Percentiles rank a stretch among this genome's conserved stretches.
Evolutionary conservation across 2,329 filamentous ascomycete species (phyloP).

Genomic region (Xylariaceae sp.): DNA sequence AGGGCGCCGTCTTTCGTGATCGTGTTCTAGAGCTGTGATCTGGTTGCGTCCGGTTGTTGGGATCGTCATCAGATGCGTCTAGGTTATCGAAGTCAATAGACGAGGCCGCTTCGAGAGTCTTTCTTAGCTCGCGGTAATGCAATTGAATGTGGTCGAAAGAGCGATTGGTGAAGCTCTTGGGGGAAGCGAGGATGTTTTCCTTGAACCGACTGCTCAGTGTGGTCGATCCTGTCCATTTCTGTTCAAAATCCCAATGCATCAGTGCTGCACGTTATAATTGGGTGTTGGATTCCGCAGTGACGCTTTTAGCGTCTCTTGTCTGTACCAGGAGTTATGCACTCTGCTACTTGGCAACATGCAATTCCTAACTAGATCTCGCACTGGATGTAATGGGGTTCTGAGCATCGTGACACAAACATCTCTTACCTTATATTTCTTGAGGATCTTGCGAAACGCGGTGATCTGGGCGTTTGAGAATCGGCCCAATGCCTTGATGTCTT

Average conservation of each 20-base stretch:
- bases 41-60: slow-evolving; percentile 9
- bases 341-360: background rate
- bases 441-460: slow-evolving; percentile 75
- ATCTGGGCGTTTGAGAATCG: slow-evolving; percentile 72
- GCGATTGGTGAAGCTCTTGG: slow-evolving; percentile 68
- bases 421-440: slow-evolving; percentile 79
- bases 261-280: background rate
- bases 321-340: background rate
- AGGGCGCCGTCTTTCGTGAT: slow-evolving; percentile 18
- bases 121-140: slow-evolving; percentile 50
- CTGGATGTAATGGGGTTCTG: background rate
- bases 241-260: too few species aligned
- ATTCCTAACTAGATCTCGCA: background rate
- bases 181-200: slow-evolving; percentile 61
- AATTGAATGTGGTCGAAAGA: slow-evolving; percentile 56
- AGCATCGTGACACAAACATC: background rate
- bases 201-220: slow-evolving; percentile 64
- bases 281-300: slow-evolving; percentile 3
- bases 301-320: background rate
- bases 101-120: slow-evolving; percentile 44
- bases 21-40: slow-evolving; percentile 10
- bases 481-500: slow-evolving; percentile 65
- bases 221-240: slow-evolving; percentile 79
- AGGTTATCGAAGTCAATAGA: slow-evolving; percentile 30
- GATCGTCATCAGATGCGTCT: slow-evolving; percentile 11